Evolutionary conservation across 2,329 filamentous ascomycete genomes (phyloP).

Genomic region (Hymenotorrendiella dingleyae): DNA sequence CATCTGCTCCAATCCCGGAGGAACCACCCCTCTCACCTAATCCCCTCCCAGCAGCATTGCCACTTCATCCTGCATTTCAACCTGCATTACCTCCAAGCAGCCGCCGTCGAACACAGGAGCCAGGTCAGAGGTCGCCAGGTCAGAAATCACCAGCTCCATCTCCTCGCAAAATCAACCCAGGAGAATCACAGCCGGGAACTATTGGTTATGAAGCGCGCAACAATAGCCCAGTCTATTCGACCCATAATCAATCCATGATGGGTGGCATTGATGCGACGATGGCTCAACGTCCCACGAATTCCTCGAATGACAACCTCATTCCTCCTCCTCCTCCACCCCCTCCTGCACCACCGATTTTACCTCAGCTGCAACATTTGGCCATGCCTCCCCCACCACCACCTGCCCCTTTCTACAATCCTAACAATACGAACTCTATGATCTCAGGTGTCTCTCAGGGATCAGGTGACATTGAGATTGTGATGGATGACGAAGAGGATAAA

Average conservation of each 20-base stretch:
- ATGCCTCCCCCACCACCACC: constrained; percentile 57
- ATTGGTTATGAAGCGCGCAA: constrained; percentile 27
- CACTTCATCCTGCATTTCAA: constrained; percentile 39
- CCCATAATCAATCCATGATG: constrained; percentile 24
- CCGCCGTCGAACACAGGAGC: constrained; percentile 23
- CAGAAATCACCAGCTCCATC: constrained; percentile 16
- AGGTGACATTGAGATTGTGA: constrained; percentile 60
- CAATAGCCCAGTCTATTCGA: constrained; percentile 23
- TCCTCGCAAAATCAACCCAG: constrained; percentile 28
- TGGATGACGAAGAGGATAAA: constrained; percentile 49
- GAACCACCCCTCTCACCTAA: constrained; percentile 33
- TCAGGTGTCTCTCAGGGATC: constrained; percentile 40
- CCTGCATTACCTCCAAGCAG: constrained; percentile 32
- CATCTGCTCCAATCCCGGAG: constrained; percentile 53
- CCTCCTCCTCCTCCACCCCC: constrained; percentile 49
- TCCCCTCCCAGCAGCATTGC: constrained; percentile 29
- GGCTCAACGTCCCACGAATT: constrained; percentile 32
- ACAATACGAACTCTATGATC: constrained; percentile 30
- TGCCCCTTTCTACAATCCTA: constrained; percentile 43
- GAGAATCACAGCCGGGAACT: constrained; percentile 28
- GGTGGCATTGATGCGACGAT: constrained; percentile 42
- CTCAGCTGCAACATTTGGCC: constrained; percentile 57
- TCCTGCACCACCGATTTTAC: constrained; percentile 46
- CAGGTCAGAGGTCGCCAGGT: no score
- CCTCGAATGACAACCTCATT: constrained; percentile 45